phyloP scores from a whole-genome alignment of 768 basidiomycete genomes.

The Neoboletus subvelutipes region DNA sequence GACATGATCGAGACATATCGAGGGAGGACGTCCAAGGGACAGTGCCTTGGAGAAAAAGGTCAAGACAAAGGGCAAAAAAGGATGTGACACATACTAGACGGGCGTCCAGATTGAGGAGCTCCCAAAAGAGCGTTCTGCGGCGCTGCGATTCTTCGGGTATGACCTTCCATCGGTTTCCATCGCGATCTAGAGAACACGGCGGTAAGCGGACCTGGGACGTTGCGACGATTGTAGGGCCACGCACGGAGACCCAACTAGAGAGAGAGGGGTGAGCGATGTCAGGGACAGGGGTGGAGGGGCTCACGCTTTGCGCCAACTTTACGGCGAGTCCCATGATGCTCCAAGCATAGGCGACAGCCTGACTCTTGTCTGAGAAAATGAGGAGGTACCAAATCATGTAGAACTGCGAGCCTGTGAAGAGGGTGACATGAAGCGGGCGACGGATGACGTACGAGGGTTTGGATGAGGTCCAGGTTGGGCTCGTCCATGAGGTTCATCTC shows the following conservation, averaged over 20 bases:
- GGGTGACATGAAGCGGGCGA: background rate
- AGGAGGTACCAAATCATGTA: slow-evolving; percentile 77
- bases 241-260: slow-evolving; percentile 65
- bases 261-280: slow-evolving; percentile 5
- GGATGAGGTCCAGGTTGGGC: slow-evolving; percentile 70
- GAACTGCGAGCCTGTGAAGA: slow-evolving; percentile 48
- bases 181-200: slow-evolving; percentile 53
- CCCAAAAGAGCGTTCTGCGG: slow-evolving; percentile 71
- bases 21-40: slow-evolving; percentile 70
- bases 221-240: slow-evolving; percentile 26
- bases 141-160: slow-evolving; percentile 74
- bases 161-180: slow-evolving; percentile 58
- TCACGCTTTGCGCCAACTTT: slow-evolving; percentile 70
- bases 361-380: slow-evolving; percentile 72
- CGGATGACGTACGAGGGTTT: slow-evolving; percentile 51
- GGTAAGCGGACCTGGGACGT: slow-evolving; percentile 20
- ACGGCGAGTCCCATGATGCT: slow-evolving; percentile 73
- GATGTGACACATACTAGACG: slow-evolving; percentile 53
- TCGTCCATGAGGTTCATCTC: slow-evolving; percentile 76
- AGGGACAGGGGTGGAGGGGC: slow-evolving; percentile 24
- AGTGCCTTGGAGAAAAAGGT: slow-evolving; percentile 46
- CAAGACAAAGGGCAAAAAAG: slow-evolving; percentile 14
- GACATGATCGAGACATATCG: slow-evolving; percentile 62
- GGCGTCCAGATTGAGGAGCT: slow-evolving; percentile 65
- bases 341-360: slow-evolving; percentile 73